Evolutionary conservation across 768 basidiomycete genomes (phyloP), one percentile per base, ranked within the genome.

Genomic region (Grammothele lineata): DNA sequence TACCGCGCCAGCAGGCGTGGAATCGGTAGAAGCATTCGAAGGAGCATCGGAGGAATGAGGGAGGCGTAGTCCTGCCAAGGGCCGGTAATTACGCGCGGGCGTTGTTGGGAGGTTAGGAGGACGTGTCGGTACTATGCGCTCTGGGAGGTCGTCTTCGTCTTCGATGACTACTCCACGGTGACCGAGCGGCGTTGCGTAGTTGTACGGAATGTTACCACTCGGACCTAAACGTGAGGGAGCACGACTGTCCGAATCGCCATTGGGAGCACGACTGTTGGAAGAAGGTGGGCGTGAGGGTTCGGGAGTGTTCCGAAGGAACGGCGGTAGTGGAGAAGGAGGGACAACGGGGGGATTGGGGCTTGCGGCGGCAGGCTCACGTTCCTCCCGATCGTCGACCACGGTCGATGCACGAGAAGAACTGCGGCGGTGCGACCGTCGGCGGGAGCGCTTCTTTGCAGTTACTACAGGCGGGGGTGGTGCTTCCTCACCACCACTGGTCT

Each of bases 121-220:
- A 25, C 62, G 65, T 26, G 65, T 66, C 22, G 70, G 68, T 26
- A 71, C 70, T 36, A 57, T 37, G 15, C 59, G 53, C 11, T 58
- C 61, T 1, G 51, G 51, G 11, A 71, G 67, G 45, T 85, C 83
- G 32, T 87, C 84, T 35, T 84, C 81, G 45, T 85, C 81, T 60
- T 85, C 85, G 33, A 88, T 73, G 1, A 87, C 68, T 21, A 85
- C 74, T 59, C 85, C 83, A 66, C 54, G 82, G 68, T 64, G 70
- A 57, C 55, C 80, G 65, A 45, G 67, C 48, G 52, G 67, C 62
- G 49, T 73, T 72, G 56, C 57, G 34, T 51, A 57, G 27, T 44
- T 51, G 45, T 49, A 47, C 8, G 40, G 35, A 3, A 35, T 35
- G 26, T 46, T 46, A 3, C 47, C 53, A 26, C 47, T 51, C 4